A percentile compares a stretch with the other conserved stretches of the same genome.
phyloP scores from a whole-genome alignment of 2,329 filamentous ascomycete species.

The Xylariales sp. region DNA sequence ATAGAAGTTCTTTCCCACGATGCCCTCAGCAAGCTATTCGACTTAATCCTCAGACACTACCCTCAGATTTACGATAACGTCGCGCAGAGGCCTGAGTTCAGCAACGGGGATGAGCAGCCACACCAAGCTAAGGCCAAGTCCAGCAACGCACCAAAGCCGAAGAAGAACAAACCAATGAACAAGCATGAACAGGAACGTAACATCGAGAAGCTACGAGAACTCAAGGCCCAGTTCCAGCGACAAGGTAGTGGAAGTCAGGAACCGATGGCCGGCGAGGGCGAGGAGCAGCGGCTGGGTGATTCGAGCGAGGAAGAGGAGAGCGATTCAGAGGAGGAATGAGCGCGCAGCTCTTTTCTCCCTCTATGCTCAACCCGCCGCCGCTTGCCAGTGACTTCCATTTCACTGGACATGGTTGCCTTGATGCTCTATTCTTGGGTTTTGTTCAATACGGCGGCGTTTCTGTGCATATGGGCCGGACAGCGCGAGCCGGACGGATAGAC shows the following conservation, averaged over 20 bases:
- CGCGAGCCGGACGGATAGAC: too few relatives aligned
- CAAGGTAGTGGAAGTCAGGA: constrained; percentile 44
- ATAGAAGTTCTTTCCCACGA: constrained; percentile 53
- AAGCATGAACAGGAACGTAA: constrained; percentile 66
- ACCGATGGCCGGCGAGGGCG: constrained; percentile 32
- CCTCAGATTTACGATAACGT: constrained; percentile 30
- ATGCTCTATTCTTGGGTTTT: too few relatives aligned
- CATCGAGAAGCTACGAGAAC: constrained; percentile 58
- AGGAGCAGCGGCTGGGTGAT: constrained; percentile 30
- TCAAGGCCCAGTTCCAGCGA: constrained; percentile 47
- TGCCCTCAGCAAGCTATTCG: constrained; percentile 47
- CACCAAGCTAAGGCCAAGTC: constrained; percentile 22
- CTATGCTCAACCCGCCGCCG: constrained; percentile 14
- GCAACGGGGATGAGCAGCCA: constrained; percentile 17
- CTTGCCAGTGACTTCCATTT: too few relatives aligned
- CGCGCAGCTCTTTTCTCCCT: constrained; percentile 17
- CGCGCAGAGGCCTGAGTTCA: constrained; percentile 28
- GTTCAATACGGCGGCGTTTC: too few relatives aligned
- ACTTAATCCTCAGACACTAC: constrained; percentile 35
- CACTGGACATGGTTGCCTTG: too few relatives aligned
- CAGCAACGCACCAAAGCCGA: constrained; percentile 46
- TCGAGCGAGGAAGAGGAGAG: constrained; percentile 48
- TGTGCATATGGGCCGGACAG: too few relatives aligned
- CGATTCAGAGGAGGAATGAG: constrained; percentile 46
- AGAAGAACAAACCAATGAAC: constrained; percentile 76